Evolutionary conservation across 257 asterid species (phyloP).

Genomic region (Leptodermis oblonga): DNA sequence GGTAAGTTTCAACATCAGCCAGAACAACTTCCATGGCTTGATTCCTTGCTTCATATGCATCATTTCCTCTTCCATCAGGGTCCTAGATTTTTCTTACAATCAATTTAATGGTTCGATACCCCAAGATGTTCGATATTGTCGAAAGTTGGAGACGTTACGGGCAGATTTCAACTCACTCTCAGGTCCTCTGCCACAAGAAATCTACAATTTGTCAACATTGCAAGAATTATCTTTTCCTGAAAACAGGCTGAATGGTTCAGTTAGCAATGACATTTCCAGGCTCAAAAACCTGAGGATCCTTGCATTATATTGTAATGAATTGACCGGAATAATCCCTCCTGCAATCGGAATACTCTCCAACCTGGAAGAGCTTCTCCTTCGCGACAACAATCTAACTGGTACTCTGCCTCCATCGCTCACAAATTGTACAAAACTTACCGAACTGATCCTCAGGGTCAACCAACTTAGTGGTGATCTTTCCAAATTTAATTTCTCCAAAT

Average conservation of each 20-base stretch:
- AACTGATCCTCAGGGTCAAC: conserved; percentile 38
- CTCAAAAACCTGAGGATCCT: conserved; percentile 56
- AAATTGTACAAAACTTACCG: conserved; percentile 56
- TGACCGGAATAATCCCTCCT: conserved; percentile 63
- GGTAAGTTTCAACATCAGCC: conserved; percentile 61
- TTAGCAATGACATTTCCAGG: conserved; percentile 42
- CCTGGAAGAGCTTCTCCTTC: conserved; percentile 68
- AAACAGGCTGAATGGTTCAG: conserved; percentile 35
- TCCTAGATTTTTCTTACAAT: conserved; percentile 69
- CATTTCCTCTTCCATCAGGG: conserved; percentile 36
- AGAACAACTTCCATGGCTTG: conserved; percentile 64
- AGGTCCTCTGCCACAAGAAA: conserved; percentile 56
- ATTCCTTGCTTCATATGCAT: conserved; percentile 55
- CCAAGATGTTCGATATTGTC: neutral
- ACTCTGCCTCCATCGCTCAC: conserved; percentile 66
- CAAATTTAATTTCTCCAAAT: conserved; percentile 61
- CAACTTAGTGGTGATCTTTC: conserved; percentile 65
- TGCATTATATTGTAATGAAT: conserved; percentile 46
- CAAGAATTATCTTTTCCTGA: conserved; percentile 53
- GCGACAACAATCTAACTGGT: conserved; percentile 61
- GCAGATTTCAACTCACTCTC: conserved; percentile 52
- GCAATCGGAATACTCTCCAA: conserved; percentile 57
- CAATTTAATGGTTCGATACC: conserved; percentile 36
- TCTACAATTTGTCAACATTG: conserved; percentile 41
- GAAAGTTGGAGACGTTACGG: neutral